phyloP scores from a whole-genome alignment of 192 early-diverging fungal species.

The Obelidium mucronatum region DNA sequence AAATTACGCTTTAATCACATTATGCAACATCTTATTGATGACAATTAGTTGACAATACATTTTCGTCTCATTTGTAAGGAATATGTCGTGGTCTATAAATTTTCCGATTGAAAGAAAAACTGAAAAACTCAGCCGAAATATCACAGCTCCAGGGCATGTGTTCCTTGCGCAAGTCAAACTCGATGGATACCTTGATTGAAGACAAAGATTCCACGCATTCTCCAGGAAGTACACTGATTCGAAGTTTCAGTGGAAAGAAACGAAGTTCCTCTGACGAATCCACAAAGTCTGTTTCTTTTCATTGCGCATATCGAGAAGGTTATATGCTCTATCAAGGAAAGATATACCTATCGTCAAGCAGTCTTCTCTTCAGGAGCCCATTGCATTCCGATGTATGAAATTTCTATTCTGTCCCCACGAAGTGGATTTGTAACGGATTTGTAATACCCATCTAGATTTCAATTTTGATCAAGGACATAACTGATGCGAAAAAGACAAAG shows the following conservation, averaged over 20 bases:
- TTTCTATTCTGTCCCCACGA: no score
- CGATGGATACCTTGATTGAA: not conserved
- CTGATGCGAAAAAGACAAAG: not conserved
- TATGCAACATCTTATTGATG: no score
- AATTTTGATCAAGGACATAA: not conserved
- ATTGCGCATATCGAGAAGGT: not conserved
- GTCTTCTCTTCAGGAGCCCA: slow-evolving; percentile 1
- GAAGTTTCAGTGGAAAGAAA: not conserved
- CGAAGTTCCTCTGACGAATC: not conserved
- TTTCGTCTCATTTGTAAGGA: no score
- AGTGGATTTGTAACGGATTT: no score
- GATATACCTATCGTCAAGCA: not conserved
- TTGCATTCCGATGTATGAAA: not conserved
- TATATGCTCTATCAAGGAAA: not conserved
- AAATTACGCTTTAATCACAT: no score
- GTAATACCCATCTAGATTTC: no score
- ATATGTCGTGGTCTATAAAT: no score
- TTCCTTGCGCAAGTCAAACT: not conserved
- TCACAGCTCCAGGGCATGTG: not conserved
- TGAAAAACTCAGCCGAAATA: no score
- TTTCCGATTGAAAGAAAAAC: no score
- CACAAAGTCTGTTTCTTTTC: not conserved
- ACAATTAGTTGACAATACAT: no score
- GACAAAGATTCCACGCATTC: not conserved
- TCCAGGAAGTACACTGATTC: no score